Conservation (phyloP, 1,284 basidiomycete genomes). For the Blastosporella zonata region DNA sequence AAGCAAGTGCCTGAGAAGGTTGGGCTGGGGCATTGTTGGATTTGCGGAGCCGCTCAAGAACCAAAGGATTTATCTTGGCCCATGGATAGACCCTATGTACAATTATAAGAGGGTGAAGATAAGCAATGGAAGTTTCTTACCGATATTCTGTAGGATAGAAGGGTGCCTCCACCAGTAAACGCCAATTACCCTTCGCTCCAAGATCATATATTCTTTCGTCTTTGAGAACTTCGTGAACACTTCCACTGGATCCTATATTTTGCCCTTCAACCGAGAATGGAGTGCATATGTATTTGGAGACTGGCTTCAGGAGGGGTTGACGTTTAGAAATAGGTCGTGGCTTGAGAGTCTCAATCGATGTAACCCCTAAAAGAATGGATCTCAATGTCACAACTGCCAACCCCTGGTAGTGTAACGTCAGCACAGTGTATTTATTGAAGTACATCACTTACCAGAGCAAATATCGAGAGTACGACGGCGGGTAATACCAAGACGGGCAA, state of each 20-base stretch:
- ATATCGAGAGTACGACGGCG: conserved; percentile 34
- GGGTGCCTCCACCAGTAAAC: conserved; percentile 23
- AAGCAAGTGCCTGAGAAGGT: not conserved
- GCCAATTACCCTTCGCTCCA: conserved; percentile 34
- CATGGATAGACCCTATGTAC: conserved; percentile 29
- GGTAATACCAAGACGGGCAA: conserved; percentile 28
- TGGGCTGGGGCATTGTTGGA: not conserved
- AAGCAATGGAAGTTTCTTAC: conserved; percentile 11
- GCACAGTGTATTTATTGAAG: not conserved
- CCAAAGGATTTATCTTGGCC: conserved; percentile 40
- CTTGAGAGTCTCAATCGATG: conserved; percentile 31
- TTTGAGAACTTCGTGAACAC: conserved; percentile 22
- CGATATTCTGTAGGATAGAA: conserved; percentile 19
- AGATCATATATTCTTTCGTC: conserved; percentile 43
- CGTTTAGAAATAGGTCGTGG: conserved; percentile 5
- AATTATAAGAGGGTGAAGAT: not conserved
- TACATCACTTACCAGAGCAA: conserved; percentile 35
- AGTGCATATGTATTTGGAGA: conserved; percentile 12
- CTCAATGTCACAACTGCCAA: conserved; percentile 28
- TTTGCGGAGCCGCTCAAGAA: conserved; percentile 30
- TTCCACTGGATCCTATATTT: not conserved
- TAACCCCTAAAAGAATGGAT: conserved; percentile 32
- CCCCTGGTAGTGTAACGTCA: conserved; percentile 21
- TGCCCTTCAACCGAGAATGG: conserved; percentile 1
- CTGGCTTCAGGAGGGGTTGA: conserved; percentile 11